Evolutionary conservation across 2,329 filamentous ascomycete genomes (phyloP).

Genomic region (Fusarium sulawesiense): DNA sequence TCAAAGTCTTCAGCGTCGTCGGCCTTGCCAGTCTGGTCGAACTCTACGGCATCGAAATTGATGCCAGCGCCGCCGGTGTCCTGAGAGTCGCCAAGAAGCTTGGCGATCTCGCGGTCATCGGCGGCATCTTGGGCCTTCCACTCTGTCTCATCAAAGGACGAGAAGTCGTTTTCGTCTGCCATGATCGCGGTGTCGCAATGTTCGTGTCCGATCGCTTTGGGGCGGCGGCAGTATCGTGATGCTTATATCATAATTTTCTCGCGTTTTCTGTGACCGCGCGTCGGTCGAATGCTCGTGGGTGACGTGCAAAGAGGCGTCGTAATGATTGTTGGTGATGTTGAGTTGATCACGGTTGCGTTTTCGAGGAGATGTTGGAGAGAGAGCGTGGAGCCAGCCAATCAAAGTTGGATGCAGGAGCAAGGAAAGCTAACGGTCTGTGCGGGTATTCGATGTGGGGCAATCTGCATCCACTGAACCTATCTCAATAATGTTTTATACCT

Average conservation of each 20-base stretch:
- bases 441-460: conserved; percentile 9
- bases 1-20: conserved; percentile 92
- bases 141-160: conserved; percentile 51
- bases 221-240: conserved; percentile 32
- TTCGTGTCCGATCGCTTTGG: conserved; percentile 41
- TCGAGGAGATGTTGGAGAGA: conserved; percentile 21
- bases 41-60: conserved; percentile 59
- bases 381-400: conserved; percentile 34
- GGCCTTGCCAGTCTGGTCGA: conserved; percentile 81
- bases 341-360: conserved; percentile 42
- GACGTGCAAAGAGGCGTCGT: conserved; percentile 13
- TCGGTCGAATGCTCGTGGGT: conserved; percentile 1
- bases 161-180: conserved; percentile 50
- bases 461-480: background rate
- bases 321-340: conserved; percentile 21
- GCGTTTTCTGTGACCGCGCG: conserved; percentile 6
- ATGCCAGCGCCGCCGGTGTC: conserved; percentile 53
- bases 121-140: conserved; percentile 60
- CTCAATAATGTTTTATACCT: background rate
- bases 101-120: conserved; percentile 62
- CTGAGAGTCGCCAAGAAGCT: conserved; percentile 57
- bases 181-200: conserved; percentile 47
- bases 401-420: conserved; percentile 7
- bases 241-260: conserved; percentile 46
- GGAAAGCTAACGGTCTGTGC: conserved; percentile 21